phyloP scores from a whole-genome alignment of 768 basidiomycete species.

The Tulasnella sp. region DNA sequence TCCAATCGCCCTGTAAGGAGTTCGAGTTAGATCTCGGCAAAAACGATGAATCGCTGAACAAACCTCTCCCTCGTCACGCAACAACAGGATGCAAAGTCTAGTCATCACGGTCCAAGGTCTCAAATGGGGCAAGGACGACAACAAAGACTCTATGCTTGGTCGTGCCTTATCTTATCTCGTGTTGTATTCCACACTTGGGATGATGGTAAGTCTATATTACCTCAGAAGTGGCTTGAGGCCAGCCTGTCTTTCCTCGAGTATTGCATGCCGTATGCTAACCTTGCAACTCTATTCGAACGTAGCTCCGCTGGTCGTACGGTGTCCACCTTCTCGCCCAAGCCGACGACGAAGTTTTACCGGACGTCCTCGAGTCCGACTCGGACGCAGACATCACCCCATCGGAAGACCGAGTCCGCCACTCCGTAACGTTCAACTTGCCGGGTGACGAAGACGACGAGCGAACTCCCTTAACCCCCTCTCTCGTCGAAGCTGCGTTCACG shows the following conservation, averaged over 20 bases:
- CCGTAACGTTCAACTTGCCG: slow-evolving; percentile 4
- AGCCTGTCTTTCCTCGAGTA: not conserved
- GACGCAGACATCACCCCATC: slow-evolving; percentile 13
- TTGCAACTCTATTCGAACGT: not conserved
- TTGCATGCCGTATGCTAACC: not conserved
- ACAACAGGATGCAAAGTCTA: slow-evolving; percentile 61
- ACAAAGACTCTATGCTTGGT: slow-evolving; percentile 79
- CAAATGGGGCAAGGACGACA: slow-evolving; percentile 73
- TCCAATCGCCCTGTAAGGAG: slow-evolving; percentile 60
- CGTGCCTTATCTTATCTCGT: slow-evolving; percentile 84
- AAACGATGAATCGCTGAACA: not conserved
- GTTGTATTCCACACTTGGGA: slow-evolving; percentile 87
- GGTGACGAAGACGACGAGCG: slow-evolving; percentile 2
- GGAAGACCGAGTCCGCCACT: not conserved
- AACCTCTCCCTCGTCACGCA: not conserved
- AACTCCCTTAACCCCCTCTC: not conserved
- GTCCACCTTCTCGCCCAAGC: slow-evolving; percentile 70
- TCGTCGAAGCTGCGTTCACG: not conserved
- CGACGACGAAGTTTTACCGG: slow-evolving; percentile 34
- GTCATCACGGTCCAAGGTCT: slow-evolving; percentile 72
- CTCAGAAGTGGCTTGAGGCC: slow-evolving; percentile 13
- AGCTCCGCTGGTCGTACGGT: slow-evolving; percentile 91
- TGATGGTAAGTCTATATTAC: slow-evolving; percentile 52
- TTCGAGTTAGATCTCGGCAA: not conserved
- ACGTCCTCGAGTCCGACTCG: not conserved